phyloP scores from a whole-genome alignment of 1,139 yeast species.

The Debaryomyces robertsiae region DNA sequence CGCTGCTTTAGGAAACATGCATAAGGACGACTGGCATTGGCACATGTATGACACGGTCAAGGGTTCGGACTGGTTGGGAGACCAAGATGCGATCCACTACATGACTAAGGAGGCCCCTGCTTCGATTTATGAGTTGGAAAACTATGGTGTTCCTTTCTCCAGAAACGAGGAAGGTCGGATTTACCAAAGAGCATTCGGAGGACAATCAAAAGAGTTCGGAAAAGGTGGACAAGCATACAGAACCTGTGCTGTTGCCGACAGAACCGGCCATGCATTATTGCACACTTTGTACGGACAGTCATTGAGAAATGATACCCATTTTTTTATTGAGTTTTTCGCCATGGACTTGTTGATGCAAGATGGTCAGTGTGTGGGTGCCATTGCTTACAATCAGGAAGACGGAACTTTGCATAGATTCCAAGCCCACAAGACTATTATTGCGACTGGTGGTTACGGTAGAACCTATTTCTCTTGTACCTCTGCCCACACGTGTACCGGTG shows the following conservation, averaged over 20 bases:
- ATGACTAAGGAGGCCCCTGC: slow-evolving; percentile 98
- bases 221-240: slow-evolving; percentile 99
- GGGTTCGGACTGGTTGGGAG: slow-evolving; percentile 99
- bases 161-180: slow-evolving; percentile 96
- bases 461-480: slow-evolving; percentile 98
- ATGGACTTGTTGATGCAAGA: slow-evolving; percentile 93
- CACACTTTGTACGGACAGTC: slow-evolving; percentile 98
- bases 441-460: slow-evolving; percentile 99
- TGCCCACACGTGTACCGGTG: slow-evolving; percentile 99
- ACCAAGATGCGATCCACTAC: slow-evolving; percentile 98
- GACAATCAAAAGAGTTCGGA: slow-evolving; percentile 93
- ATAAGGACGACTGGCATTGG: slow-evolving; percentile 98
- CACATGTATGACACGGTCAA: slow-evolving; percentile 99
- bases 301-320: slow-evolving; percentile 93
- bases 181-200: slow-evolving; percentile 99
- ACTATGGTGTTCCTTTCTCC: slow-evolving; percentile 97
- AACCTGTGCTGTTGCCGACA: slow-evolving; percentile 98
- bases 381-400: slow-evolving; percentile 98
- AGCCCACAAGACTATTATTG: slow-evolving; percentile 93
- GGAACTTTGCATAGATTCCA: slow-evolving; percentile 98
- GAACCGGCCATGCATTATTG: slow-evolving; percentile 97
- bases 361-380: slow-evolving; percentile 95
- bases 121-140: slow-evolving; percentile 94
- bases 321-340: slow-evolving; percentile 97
- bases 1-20: slow-evolving; percentile 98